Percentiles rank a stretch among this genome's conserved stretches.
phyloP scores from a whole-genome alignment of 495 filamentous ascomycete genomes.

The Penicillium pancosmium region DNA sequence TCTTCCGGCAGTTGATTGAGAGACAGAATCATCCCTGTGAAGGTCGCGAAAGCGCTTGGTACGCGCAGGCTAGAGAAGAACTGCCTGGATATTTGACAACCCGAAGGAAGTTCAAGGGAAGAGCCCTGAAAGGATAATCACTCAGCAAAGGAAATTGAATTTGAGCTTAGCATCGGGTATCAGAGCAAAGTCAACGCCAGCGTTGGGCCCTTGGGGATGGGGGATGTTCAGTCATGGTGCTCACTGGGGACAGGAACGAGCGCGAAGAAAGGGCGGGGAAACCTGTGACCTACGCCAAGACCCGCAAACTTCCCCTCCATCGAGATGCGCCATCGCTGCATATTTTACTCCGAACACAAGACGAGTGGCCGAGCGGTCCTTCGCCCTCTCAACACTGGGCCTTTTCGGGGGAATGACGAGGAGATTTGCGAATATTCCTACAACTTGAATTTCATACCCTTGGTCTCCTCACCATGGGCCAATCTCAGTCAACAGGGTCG shows the following conservation, averaged over 20 bases:
- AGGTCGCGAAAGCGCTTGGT: background rate
- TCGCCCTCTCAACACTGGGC: no score
- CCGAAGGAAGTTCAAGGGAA: no score
- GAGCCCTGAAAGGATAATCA: no score
- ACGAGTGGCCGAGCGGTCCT: no score
- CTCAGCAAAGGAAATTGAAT: no score
- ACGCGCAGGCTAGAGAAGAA: no score
- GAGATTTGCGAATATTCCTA: background rate
- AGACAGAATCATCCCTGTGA: slow-evolving; percentile 42
- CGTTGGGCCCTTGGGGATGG: slow-evolving; percentile 7
- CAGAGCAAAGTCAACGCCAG: slow-evolving; percentile 16
- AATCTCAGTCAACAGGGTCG: slow-evolving; percentile 68
- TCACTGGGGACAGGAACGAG: no score
- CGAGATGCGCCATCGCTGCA: no score
- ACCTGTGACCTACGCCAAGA: background rate
- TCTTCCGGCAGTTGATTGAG: slow-evolving; percentile 67
- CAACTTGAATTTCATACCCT: background rate
- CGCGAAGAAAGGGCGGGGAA: background rate
- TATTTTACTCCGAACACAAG: no score
- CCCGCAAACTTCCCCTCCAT: no score
- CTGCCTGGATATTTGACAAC: no score
- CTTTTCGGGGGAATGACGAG: background rate
- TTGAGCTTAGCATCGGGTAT: background rate
- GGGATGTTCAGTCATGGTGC: background rate
- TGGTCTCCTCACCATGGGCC: slow-evolving; percentile 63